Evolutionary conservation across 192 early-diverging fungal species (phyloP).

Genomic region (Backusella parvicylindrica): DNA sequence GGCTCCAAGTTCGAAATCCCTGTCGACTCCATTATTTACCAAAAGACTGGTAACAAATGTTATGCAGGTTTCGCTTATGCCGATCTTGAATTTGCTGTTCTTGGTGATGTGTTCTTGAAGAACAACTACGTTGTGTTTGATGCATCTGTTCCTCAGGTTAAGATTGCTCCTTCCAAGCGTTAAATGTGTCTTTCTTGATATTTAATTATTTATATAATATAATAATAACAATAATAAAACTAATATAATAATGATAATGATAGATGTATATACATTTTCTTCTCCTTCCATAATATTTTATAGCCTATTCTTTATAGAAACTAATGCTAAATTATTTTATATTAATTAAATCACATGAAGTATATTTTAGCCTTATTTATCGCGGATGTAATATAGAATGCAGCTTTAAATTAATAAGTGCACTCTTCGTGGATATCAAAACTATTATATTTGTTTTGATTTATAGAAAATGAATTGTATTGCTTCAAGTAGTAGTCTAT

Average conservation of each 20-base stretch:
- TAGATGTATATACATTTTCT: no score
- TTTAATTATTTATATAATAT: not conserved
- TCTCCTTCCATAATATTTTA: no score
- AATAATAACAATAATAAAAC: not conserved
- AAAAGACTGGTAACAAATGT: constrained; percentile 6
- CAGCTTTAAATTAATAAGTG: no score
- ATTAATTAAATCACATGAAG: no score
- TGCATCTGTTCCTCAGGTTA: constrained; percentile 50
- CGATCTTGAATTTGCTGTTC: constrained; percentile 40
- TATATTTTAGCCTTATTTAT: no score
- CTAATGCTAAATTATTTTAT: no score
- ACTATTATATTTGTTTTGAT: no score
- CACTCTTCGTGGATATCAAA: no score
- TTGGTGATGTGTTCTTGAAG: constrained; percentile 67
- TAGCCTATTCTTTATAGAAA: no score
- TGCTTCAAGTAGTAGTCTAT: no score
- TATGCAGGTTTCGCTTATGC: constrained; percentile 33
- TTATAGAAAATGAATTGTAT: no score
- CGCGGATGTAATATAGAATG: no score
- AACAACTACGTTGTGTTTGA: constrained; percentile 67
- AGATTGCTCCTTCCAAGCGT: constrained; percentile 44
- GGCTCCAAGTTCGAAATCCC: constrained; percentile 37
- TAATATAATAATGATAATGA: not conserved
- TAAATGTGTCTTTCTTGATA: not conserved
- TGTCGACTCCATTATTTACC: constrained; percentile 36